Evolutionary conservation across 2,329 filamentous ascomycete species (phyloP).

Genomic region (Laburnicola sp.): DNA sequence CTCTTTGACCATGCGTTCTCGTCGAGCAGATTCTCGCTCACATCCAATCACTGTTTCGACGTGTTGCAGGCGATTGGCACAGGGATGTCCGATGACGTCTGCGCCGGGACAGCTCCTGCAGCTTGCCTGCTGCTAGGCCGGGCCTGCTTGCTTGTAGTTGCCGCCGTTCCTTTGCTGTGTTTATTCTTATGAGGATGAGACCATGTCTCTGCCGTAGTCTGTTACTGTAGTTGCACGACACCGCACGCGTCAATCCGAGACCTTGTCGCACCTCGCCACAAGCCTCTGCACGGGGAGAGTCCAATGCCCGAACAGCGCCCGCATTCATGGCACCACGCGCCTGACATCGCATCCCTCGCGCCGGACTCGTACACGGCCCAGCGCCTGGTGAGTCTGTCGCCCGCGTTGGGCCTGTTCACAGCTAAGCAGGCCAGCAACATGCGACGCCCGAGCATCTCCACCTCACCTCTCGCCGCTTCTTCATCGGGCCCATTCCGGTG

Average conservation of each 20-base stretch:
- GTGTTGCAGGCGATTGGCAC: conserved; percentile 35
- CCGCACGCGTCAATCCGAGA: conserved; percentile 6
- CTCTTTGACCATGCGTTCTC: too few species aligned
- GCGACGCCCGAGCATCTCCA: conserved; percentile 64
- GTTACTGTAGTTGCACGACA: conserved; percentile 9
- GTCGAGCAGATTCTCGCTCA: too few species aligned
- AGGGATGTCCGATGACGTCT: conserved; percentile 31
- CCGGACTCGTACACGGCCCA: conserved; percentile 58
- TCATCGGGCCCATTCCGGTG: conserved; percentile 66
- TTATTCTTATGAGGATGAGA: conserved; percentile 2
- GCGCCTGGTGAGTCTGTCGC: conserved; percentile 50
- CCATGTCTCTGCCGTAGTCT: neutral
- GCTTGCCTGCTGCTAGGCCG: too few species aligned
- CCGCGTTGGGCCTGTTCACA: neutral
- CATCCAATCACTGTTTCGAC: too few species aligned
- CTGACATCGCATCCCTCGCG: conserved; percentile 43
- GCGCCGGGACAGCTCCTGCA: conserved; percentile 22
- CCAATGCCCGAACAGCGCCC: conserved; percentile 36
- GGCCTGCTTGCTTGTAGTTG: neutral
- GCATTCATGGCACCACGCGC: conserved; percentile 40
- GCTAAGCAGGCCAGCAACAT: conserved; percentile 54
- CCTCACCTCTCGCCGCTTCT: conserved; percentile 63
- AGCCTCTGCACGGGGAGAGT: conserved; percentile 14
- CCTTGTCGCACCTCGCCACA: neutral
- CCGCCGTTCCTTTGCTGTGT: conserved; percentile 21